Conservation (phyloP, 495 filamentous ascomycete species). For the Hypoxylon lienhwacheense region DNA sequence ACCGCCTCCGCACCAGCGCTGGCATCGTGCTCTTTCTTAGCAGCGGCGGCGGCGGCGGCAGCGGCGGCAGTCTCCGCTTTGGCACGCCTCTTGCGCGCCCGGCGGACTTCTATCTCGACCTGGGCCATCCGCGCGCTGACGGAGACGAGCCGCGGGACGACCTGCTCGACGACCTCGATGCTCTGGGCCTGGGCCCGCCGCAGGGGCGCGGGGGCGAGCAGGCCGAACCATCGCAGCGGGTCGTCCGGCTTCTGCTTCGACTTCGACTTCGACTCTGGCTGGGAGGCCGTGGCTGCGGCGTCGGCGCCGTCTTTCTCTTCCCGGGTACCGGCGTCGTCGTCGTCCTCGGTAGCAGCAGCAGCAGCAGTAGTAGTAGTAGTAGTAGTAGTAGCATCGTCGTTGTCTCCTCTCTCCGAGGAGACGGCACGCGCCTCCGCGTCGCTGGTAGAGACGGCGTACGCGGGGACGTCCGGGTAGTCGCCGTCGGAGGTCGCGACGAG, state of each 20-base stretch:
- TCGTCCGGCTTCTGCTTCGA: constrained; percentile 41
- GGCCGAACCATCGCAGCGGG: constrained; percentile 71
- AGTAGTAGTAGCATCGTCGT: no score
- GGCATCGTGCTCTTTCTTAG: constrained; percentile 10
- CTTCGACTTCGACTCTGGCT: constrained; percentile 1
- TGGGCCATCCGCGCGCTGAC: constrained; percentile 51
- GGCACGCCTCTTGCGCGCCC: constrained; percentile 52
- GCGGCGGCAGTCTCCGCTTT: constrained; percentile 42
- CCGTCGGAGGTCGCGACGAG: constrained; percentile 26
- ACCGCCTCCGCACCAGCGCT: constrained; percentile 13
- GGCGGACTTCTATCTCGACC: constrained; percentile 54
- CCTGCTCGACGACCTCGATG: constrained; percentile 46
- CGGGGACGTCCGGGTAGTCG: constrained; percentile 15
- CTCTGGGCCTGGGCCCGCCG: constrained; percentile 59
- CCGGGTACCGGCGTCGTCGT: background rate
- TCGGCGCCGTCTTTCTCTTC: background rate
- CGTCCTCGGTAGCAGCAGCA: background rate
- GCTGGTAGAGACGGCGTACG: constrained; percentile 10
- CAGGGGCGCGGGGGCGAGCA: constrained; percentile 62
- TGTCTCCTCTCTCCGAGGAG: background rate
- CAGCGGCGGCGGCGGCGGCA: constrained; percentile 9
- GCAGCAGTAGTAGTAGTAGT: no score
- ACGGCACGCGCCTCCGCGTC: background rate
- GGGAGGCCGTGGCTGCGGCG: no score
- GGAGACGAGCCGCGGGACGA: constrained; percentile 50